Base-by-base conservation (phyloP, 2,329 filamentous ascomycete genomes). In the Cladosporium sp. region DNA sequence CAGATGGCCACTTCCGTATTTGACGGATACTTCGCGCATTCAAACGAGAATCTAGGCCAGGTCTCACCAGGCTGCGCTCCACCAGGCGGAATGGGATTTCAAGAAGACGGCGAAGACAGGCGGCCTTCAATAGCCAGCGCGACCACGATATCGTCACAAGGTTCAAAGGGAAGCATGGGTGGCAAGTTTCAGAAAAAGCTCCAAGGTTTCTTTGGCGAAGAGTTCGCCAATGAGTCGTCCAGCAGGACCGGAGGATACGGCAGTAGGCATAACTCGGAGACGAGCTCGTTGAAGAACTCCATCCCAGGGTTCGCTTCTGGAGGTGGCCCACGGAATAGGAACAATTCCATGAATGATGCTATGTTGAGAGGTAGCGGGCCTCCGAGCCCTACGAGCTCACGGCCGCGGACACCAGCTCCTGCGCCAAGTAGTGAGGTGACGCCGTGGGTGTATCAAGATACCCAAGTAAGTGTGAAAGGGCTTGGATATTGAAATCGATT, bases 131-230 rank as follows among this genome's bases (percentile, higher is more conserved):
- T 89, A 44, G 90, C 90, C 34, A 96, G 91, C 69, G 84, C 91
- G 56, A 90, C 86, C 12, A 95, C 86, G 4, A 82, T 88, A 51
- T 93, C 91, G 69, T 95, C 92, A 64, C 82, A 88, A 58, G 88
- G 88, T 29, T 95, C 92, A 37, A 85, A 84, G 70, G 80, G 83
- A 55, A 84, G 82, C 54, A 78, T 86, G 53, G 83, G 84, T 60
- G 83, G 87, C 45, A 80, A 86, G 51, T 57, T 61, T 47, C 90
- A 91, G 70, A 92, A 91, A 70, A 93, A 92, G 70, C 76, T 96
- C 56, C 88, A 93, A 65, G 88, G 86, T 37, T 92, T 96, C 67
- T 95, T 96, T 70, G 91, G 92, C 41, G 92, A 96, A 61, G 91
- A 96, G 64, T 89, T 88, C 68, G 82, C 83, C 53, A 82, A 80